These are phyloP conservation scores for Colletotrichum navitas DNA, from an alignment of 2,329 filamentous ascomycete species.

Conservation along the genomic window DNA sequence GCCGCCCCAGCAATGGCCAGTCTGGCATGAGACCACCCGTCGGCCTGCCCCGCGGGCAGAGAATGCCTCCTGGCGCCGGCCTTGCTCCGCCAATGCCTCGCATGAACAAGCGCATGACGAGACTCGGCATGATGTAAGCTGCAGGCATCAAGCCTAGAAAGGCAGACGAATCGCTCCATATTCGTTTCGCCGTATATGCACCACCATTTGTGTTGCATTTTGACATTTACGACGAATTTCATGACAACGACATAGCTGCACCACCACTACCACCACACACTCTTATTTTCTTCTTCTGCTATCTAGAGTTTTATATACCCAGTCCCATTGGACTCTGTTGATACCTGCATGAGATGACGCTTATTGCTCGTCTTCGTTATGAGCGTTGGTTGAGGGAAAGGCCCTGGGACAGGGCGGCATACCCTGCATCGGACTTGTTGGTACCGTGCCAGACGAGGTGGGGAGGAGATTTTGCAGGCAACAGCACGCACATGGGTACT, in stretches of 20 bases:
- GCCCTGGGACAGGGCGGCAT: constrained; percentile 2
- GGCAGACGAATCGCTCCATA: neutral
- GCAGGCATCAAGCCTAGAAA: neutral
- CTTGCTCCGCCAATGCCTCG: constrained; percentile 54
- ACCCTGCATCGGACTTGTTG: neutral
- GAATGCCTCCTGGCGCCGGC: constrained; percentile 40
- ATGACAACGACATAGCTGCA: constrained; percentile 39
- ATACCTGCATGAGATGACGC: constrained; percentile 40
- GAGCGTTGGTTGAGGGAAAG: neutral
- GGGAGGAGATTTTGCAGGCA: constrained; percentile 23
- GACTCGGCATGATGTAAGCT: constrained; percentile 68
- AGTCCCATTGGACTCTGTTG: constrained; percentile 41
- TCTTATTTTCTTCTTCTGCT: constrained; percentile 30
- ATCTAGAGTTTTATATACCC: constrained; percentile 43
- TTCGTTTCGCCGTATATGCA: constrained; percentile 34
- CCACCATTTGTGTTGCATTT: constrained; percentile 29
- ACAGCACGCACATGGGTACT: constrained; percentile 27
- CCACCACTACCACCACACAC: constrained; percentile 27
- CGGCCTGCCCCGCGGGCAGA: constrained; percentile 41
- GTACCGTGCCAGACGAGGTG: neutral
- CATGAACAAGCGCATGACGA: constrained; percentile 74
- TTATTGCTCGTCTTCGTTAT: constrained; percentile 17
- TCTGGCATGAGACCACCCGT: constrained; percentile 40
- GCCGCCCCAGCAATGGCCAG: constrained; percentile 39
- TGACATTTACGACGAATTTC: constrained; percentile 30